These are phyloP conservation scores for Ogataea naganishii DNA, from an alignment of 805 yeast species.

Conservation along the genomic window DNA sequence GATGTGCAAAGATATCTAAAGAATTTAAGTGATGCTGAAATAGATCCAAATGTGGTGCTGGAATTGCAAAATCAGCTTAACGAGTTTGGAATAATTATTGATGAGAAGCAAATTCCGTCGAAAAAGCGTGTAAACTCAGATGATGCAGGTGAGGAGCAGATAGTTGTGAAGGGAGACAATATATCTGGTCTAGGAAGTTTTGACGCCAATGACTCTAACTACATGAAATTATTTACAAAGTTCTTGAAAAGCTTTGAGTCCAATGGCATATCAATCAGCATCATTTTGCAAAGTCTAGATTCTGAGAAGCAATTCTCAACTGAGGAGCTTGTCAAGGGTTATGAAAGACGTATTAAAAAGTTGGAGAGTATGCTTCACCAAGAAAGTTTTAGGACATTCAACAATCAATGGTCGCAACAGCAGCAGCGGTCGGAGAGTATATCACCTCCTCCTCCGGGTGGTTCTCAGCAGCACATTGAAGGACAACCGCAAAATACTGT, in stretches of 20 bases:
- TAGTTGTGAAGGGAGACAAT: constrained; percentile 15
- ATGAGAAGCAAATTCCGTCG: constrained; percentile 4
- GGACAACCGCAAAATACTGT: constrained; percentile 8
- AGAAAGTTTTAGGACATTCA: constrained; percentile 50
- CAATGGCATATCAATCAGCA: constrained; percentile 19
- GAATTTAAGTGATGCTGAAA: constrained; percentile 20
- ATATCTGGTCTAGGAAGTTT: constrained; percentile 21
- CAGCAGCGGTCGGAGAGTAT: constrained; percentile 4
- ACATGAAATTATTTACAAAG: constrained; percentile 29
- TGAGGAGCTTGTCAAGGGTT: constrained; percentile 44
- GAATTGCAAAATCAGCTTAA: constrained; percentile 30
- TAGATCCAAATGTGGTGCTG: constrained; percentile 24
- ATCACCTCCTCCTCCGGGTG: constrained; percentile 1
- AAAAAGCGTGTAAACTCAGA: constrained; percentile 2
- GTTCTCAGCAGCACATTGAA: not conserved
- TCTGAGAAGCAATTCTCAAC: constrained; percentile 5
- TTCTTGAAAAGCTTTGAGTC: constrained; percentile 37
- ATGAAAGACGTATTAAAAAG: constrained; percentile 64
- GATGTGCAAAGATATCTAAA: constrained; percentile 29
- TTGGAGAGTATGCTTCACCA: constrained; percentile 74
- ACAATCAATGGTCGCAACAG: constrained; percentile 24
- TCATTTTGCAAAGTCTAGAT: constrained; percentile 26
- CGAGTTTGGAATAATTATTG: constrained; percentile 12
- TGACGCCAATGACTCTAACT: constrained; percentile 23
- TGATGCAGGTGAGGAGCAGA: constrained; percentile 11